A percentile compares a stretch with the other conserved stretches of the same genome.
Conservation (phyloP, 306 rosid genomes). For the Malus orientalis region DNA sequence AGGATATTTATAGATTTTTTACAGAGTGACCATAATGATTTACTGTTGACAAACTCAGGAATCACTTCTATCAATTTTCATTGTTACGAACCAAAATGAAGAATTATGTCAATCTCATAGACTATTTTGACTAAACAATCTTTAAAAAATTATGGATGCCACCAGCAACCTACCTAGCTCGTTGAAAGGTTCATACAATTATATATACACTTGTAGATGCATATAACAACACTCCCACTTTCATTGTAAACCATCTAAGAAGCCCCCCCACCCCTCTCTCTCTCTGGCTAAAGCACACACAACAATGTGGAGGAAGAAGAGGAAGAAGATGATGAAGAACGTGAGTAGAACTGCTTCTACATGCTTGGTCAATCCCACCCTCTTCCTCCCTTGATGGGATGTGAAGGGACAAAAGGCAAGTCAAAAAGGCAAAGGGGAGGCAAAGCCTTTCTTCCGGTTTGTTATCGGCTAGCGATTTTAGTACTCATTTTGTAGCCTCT, state of each 20-base stretch:
- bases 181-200: constrained; percentile 11
- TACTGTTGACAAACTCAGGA: fast-evolving
- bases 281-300: not conserved
- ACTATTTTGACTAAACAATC: too few species aligned
- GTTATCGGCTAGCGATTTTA: not conserved
- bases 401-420: constrained; percentile 53
- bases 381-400: constrained; percentile 24
- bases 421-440: constrained; percentile 77
- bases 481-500: not conserved
- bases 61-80: too few species aligned
- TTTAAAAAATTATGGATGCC: too few species aligned
- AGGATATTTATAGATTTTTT: too few species aligned
- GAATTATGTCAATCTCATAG: too few species aligned
- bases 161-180: too few species aligned
- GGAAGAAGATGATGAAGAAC: constrained; percentile 30
- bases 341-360: not conserved
- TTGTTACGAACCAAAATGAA: too few species aligned
- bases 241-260: not conserved
- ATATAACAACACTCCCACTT: not conserved
- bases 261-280: not conserved
- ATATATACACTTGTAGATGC: not conserved
- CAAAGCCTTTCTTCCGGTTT: constrained; percentile 67
- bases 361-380: constrained; percentile 13
- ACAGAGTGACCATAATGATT: too few species aligned
- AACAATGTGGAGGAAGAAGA: constrained; percentile 45